Evolutionary conservation across 2,329 filamentous ascomycete genomes (phyloP), one percentile per base, ranked within the genome.

Genomic region (Microdochium bolleyi): DNA sequence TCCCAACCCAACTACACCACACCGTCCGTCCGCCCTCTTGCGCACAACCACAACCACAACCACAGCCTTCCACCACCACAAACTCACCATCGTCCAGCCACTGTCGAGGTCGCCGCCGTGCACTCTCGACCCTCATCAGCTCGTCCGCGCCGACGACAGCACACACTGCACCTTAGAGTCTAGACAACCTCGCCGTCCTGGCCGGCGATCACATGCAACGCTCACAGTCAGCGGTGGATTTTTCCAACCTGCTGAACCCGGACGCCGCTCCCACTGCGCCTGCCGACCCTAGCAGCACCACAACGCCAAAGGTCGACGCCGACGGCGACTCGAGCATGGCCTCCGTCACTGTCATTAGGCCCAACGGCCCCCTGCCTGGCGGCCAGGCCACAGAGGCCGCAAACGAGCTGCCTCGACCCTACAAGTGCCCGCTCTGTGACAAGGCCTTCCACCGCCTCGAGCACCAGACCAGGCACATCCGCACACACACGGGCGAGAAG

Each of bases 391-490:
- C 82, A 71, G 71, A 89, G 79, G 77, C 72, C 54, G 58, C 68
- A 49, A 73, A 70, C 58, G 92, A 97, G 71, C 82, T 97, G 52
- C 94, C 94, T 55, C 86, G 94, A 53, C 92, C 92, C 1, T 99
- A 99, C 84, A 97, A 97, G 78, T 99, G 92, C 72, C 92, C 92
- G 56, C 83, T 99, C 57, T 99, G 94, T 77, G 92, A 96, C 65
- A 95, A 96, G 80, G 92, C 94, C 56, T 99, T 99, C 75, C 94
- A 97, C 78, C 90, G 94, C 57, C 80, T 99, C 44, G 92, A 97
- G 76, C 92, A 97, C 70, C 92, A 96, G 78, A 85, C 82, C 22
- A 74, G 80, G 63, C 92, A 99, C 72, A 97, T 97, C 67, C 85
- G 92, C 64, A 97, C 94, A 7, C 92, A 99, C 72, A 99, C 92